phyloP scores from a whole-genome alignment of 2,329 filamentous ascomycete genomes.

The Pseudocercospora musae region DNA sequence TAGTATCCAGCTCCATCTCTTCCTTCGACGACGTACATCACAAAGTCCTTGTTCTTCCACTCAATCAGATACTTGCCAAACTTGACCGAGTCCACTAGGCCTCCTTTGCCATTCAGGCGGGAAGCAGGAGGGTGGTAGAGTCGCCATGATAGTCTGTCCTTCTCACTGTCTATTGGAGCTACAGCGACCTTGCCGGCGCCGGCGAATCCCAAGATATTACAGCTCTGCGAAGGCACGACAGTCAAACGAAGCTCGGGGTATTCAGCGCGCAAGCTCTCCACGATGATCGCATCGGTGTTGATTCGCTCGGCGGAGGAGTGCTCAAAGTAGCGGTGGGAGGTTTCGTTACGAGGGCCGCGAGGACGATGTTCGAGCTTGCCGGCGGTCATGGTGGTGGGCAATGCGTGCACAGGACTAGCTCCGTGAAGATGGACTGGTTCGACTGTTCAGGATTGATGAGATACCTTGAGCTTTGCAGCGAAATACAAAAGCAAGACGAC shows the following conservation, averaged over 20 bases:
- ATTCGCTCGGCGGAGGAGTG: conserved; percentile 44
- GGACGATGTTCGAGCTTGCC: conserved; percentile 7
- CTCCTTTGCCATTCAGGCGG: conserved; percentile 39
- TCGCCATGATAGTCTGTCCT: conserved; percentile 40
- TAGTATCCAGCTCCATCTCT: conserved; percentile 38
- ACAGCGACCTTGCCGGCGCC: conserved; percentile 41
- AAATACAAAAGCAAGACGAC: not conserved
- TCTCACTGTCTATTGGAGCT: conserved; percentile 41
- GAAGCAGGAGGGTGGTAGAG: conserved; percentile 39
- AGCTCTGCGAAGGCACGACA: conserved; percentile 34
- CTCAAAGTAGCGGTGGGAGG: conserved; percentile 40
- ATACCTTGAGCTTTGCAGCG: not conserved
- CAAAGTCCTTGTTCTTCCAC: conserved; percentile 44
- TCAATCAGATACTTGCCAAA: conserved; percentile 48
- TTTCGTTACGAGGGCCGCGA: conserved; percentile 33
- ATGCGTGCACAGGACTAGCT: not conserved
- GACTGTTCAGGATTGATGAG: not conserved
- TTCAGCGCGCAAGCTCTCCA: conserved; percentile 45
- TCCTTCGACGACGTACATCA: conserved; percentile 43
- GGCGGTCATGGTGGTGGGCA: conserved; percentile 19
- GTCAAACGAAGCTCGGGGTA: conserved; percentile 46
- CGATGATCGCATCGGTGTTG: conserved; percentile 44
- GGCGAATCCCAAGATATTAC: conserved; percentile 44
- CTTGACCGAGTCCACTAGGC: conserved; percentile 38
- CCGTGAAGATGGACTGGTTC: not conserved